Conservation (phyloP, 169 alveolate genomes). For the Plasmodium relictum region DNA sequence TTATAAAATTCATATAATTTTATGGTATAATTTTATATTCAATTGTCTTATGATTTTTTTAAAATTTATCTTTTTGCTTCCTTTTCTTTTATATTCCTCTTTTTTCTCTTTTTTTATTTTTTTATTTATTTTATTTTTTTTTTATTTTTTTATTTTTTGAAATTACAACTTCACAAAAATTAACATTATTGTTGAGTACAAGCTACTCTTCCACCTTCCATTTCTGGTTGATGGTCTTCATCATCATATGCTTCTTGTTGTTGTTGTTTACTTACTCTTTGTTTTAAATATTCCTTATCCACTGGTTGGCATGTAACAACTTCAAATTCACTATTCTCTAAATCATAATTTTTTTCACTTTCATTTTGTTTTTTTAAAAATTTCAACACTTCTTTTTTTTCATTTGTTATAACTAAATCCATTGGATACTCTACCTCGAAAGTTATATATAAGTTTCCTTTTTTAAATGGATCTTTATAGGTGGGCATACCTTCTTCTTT, state of each 20-base stretch:
- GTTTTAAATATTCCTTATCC: slow-evolving; percentile 50
- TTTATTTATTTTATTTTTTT: not conserved
- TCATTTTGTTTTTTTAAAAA: slow-evolving; percentile 62
- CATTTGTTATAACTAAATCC: slow-evolving; percentile 80
- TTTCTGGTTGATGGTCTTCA: slow-evolving; percentile 71
- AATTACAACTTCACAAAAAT: slow-evolving; percentile 1
- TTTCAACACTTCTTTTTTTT: slow-evolving; percentile 78
- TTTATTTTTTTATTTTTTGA: slow-evolving; percentile 16
- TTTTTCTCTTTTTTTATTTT: not conserved
- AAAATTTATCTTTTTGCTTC: too few species aligned
- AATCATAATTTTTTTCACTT: slow-evolving; percentile 47
- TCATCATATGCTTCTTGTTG: slow-evolving; percentile 71
- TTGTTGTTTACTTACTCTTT: slow-evolving; percentile 45
- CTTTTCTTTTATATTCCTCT: not conserved
- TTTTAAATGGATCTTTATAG: slow-evolving; percentile 93
- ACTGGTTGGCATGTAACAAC: slow-evolving; percentile 51
- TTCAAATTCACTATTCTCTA: slow-evolving; percentile 69
- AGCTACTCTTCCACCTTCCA: slow-evolving; percentile 73
- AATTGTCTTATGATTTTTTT: too few species aligned
- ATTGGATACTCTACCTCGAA: slow-evolving; percentile 96
- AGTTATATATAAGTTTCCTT: slow-evolving; percentile 95
- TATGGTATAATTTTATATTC: too few species aligned
- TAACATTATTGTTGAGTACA: slow-evolving; percentile 49
- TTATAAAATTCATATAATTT: too few species aligned
- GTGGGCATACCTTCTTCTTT: slow-evolving; percentile 97